Conservation (phyloP, 768 basidiomycete genomes). For the Grammothele lineata region DNA sequence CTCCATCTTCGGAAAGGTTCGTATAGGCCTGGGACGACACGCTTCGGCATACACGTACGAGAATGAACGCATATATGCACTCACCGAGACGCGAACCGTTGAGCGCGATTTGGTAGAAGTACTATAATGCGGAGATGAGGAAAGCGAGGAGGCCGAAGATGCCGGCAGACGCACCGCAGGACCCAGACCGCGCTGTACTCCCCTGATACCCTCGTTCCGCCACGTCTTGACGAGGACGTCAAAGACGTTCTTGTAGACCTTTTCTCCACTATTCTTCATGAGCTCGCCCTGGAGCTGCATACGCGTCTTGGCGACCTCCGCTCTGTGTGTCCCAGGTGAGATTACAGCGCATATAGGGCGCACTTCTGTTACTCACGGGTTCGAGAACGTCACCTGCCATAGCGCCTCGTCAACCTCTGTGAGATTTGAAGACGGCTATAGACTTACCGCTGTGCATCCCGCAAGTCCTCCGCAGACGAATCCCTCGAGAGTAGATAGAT, state of each 20-base stretch:
- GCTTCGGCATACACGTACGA: not conserved
- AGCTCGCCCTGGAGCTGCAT: constrained; percentile 96
- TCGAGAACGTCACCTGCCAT: constrained; percentile 70
- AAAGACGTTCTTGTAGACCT: constrained; percentile 83
- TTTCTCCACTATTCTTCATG: constrained; percentile 60
- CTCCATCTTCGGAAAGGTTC: constrained; percentile 79
- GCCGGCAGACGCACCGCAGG: constrained; percentile 75
- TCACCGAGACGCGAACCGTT: constrained; percentile 88
- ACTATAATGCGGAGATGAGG: constrained; percentile 40
- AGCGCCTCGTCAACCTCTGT: not conserved
- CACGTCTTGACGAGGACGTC: constrained; percentile 88
- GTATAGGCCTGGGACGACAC: constrained; percentile 80
- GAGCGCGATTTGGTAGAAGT: constrained; percentile 87
- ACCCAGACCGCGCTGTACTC: constrained; percentile 86
- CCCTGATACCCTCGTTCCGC: constrained; percentile 83
- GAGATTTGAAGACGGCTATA: constrained; percentile 11
- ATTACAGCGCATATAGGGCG: too few species aligned
- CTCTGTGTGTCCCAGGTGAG: too few species aligned
- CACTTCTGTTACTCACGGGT: too few species aligned
- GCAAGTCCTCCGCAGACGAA: constrained; percentile 90
- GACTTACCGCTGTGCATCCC: constrained; percentile 81
- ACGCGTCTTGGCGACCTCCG: constrained; percentile 90
- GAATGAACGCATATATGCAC: constrained; percentile 7
- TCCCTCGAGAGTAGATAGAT: constrained; percentile 66
- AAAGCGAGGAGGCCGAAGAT: too few species aligned